Percentiles rank a stretch among this genome's conserved stretches.
These are phyloP conservation scores for Orbilia ellipsospora DNA, from an alignment of 2,329 filamentous ascomycete species.

Conservation along the genomic window DNA sequence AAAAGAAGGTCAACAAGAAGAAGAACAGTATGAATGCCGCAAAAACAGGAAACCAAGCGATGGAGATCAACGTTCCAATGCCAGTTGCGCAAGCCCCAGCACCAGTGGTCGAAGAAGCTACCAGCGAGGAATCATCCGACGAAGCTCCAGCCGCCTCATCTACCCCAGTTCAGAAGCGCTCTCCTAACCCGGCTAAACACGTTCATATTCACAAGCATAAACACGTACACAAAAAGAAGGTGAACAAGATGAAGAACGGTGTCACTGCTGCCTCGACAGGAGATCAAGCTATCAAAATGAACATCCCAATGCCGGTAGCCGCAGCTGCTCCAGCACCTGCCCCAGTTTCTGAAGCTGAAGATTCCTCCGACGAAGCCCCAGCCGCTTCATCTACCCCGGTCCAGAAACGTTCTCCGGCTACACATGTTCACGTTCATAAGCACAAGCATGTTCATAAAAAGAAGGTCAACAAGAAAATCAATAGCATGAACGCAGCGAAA, in stretches of 20 bases:
- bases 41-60: background rate
- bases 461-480: background rate
- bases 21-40: background rate
- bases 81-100: background rate
- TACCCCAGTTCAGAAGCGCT: too few species aligned
- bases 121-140: too few species aligned
- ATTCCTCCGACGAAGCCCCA: too few species aligned
- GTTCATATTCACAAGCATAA: too few species aligned
- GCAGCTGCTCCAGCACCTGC: background rate
- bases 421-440: too few species aligned
- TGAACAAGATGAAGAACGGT: conserved; percentile 1
- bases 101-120: background rate
- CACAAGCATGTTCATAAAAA: background rate
- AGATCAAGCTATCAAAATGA: background rate
- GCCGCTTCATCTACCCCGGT: too few species aligned
- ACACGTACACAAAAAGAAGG: background rate
- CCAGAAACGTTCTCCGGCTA: too few species aligned
- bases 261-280: background rate
- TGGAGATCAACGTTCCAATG: background rate
- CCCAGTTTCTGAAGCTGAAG: background rate
- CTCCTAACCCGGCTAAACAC: too few species aligned
- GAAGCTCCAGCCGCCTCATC: too few species aligned
- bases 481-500: background rate
- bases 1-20: conserved; percentile 2
- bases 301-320: background rate